Base-by-base conservation (phyloP, 148 eudicot genomes). In the Camellia japonica region DNA sequence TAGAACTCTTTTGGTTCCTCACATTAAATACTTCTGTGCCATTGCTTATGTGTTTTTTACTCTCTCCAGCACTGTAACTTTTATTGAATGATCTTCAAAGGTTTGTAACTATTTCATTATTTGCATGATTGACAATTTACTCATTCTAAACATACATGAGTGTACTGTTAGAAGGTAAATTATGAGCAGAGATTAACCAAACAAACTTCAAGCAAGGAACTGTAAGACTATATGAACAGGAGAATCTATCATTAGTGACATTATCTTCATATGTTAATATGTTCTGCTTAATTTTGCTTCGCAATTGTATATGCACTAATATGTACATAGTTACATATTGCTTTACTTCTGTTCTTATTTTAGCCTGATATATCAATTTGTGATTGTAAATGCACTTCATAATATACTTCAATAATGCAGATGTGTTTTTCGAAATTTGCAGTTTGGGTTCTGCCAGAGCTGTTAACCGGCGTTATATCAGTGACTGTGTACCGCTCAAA, bases 371-470 rank as follows among this genome's bases (percentile, higher is more conserved):
- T 47, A 13, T 19, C 71, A 10, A 20, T 63, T 64, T 49, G 30
- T 46, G n/a, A 20, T 62, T 44, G 12, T 14, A 54, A 68, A 0
- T 77, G 42, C 19, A 30, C 60, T 3, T 51, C 59, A 18, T 69
- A 5, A 56, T 56, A 55, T 68, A 58, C 19, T 23, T 46, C 4
- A 19, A 71, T 44, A 14, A 30, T 30, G 1, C 12, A n/a, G 42
- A 38, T 68, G 65, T 47, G 11, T 8, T 70, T 56, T 55, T 56
- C 23, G 14, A 78, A 58, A 51, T 63, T 55, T 79, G 71, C 86
- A 92, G 97, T 68, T 87, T 92, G 15, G 97, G 97, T 58, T 92
- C 97, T 59, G 93, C 97, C 12, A 87, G 97, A 85, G 97, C 97
- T 69, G 97, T 92, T 61, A 92, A 92, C 68, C 85, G 97, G n/a